A percentile compares a stretch with the other conserved stretches of the same genome.
phyloP scores from a whole-genome alignment of 2,329 filamentous ascomycete genomes.

The Didymella pinodella region DNA sequence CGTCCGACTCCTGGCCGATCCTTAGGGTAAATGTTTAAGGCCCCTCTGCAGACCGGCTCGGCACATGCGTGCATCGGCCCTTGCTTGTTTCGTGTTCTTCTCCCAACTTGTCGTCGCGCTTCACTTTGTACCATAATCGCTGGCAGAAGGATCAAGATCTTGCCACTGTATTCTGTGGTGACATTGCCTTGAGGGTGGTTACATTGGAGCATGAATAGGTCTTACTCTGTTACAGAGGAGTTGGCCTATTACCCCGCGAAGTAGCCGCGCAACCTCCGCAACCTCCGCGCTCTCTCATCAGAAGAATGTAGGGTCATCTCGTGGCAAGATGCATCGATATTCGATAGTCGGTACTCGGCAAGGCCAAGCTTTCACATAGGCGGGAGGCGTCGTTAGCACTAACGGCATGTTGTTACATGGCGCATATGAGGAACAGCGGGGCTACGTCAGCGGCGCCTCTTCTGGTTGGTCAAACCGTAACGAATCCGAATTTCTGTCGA shows the following conservation, averaged over 20 bases:
- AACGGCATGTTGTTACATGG: conserved; percentile 31
- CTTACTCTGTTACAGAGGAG: not conserved
- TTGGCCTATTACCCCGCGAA: conserved; percentile 1
- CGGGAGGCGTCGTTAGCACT: conserved; percentile 29
- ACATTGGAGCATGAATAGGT: not conserved
- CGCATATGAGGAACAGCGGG: conserved; percentile 29
- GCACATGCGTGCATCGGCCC: conserved; percentile 3
- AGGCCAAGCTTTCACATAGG: conserved; percentile 25
- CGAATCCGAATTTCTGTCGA: conserved; percentile 13
- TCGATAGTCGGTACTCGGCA: conserved; percentile 20
- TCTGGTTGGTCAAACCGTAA: conserved; percentile 24
- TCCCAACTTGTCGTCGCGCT: not conserved
- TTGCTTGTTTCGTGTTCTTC: not conserved
- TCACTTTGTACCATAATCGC: conserved; percentile 5
- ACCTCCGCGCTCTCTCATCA: conserved; percentile 3
- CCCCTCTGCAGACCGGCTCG: conserved; percentile 4
- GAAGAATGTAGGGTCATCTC: not conserved
- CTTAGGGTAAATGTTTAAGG: conserved; percentile 2
- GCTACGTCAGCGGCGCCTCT: conserved; percentile 25
- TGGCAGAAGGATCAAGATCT: conserved; percentile 1
- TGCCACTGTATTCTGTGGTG: not conserved
- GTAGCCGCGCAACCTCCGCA: not conserved
- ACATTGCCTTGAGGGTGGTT: not conserved
- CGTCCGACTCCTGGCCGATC: conserved; percentile 1
- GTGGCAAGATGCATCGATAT: conserved; percentile 5